phyloP scores from a whole-genome alignment of 2,329 filamentous ascomycete species.

The Fusarium gaditjirri region DNA sequence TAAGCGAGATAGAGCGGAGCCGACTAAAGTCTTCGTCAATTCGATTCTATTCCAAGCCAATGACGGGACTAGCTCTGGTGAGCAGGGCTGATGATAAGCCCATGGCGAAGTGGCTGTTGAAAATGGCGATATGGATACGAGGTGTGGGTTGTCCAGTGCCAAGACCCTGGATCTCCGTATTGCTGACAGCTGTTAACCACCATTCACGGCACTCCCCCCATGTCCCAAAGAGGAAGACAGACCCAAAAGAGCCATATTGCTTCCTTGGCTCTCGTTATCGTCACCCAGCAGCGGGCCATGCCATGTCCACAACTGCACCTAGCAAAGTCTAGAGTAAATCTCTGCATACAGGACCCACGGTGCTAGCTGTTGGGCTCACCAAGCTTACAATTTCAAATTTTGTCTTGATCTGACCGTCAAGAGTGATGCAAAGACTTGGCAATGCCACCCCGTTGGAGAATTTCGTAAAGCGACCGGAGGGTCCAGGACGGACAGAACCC shows the following conservation, averaged over 20 bases:
- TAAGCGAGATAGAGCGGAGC: slow-evolving; percentile 37
- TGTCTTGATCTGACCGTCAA: slow-evolving; percentile 11
- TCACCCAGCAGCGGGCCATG: slow-evolving; percentile 17
- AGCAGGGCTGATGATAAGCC: slow-evolving; percentile 44
- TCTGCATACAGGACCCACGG: slow-evolving; percentile 30
- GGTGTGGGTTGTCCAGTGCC: slow-evolving; percentile 34
- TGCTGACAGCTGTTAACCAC: slow-evolving; percentile 34
- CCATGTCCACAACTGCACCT: slow-evolving; percentile 26
- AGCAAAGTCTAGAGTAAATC: slow-evolving; percentile 30
- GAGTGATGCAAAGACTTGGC: slow-evolving; percentile 12
- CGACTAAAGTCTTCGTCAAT: slow-evolving; percentile 26
- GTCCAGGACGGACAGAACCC: slow-evolving; percentile 11
- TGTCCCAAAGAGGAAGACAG: slow-evolving; percentile 35
- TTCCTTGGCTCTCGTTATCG: slow-evolving; percentile 32
- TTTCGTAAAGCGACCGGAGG: background rate
- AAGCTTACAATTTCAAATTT: slow-evolving; percentile 20
- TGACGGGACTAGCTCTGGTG: slow-evolving; percentile 32
- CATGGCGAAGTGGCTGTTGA: slow-evolving; percentile 40
- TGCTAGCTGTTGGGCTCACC: slow-evolving; percentile 22
- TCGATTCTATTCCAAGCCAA: slow-evolving; percentile 35
- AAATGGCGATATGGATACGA: slow-evolving; percentile 46
- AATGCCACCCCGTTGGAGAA: slow-evolving; percentile 20
- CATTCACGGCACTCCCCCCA: slow-evolving; percentile 35
- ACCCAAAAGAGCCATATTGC: slow-evolving; percentile 27
- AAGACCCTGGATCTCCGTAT: slow-evolving; percentile 40